Evolutionary conservation across 2,329 filamentous ascomycete genomes (phyloP).

Genomic region (Ceratocystiopsis minuta): DNA sequence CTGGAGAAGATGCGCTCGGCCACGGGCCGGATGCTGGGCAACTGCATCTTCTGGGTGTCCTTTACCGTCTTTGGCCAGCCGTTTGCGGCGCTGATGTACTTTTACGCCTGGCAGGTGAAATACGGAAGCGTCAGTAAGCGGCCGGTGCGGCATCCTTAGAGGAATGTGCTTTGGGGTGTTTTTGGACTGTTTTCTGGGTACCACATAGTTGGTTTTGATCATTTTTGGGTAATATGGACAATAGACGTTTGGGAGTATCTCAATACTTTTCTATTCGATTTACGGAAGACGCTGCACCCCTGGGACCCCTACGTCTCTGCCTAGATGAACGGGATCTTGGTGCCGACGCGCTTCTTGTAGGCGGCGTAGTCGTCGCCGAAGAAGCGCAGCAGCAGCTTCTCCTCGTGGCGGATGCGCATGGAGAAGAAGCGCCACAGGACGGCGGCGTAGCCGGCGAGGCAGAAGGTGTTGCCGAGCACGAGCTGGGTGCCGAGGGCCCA

Average conservation of each 20-base stretch:
- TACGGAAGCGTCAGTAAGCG: constrained; percentile 60
- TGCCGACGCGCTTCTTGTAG: constrained; percentile 53
- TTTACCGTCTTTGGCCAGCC: constrained; percentile 95
- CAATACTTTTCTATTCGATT: too few species aligned
- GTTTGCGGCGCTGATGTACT: constrained; percentile 80
- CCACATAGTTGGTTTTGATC: neutral
- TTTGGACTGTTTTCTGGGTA: neutral
- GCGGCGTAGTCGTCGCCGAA: constrained; percentile 67
- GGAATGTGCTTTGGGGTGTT: neutral
- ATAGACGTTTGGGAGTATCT: too few species aligned
- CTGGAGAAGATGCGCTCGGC: constrained; percentile 63
- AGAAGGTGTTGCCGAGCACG: constrained; percentile 68
- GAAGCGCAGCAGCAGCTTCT: constrained; percentile 58
- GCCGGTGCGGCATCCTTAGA: neutral
- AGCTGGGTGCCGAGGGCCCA: constrained; percentile 93
- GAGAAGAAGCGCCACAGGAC: constrained; percentile 81
- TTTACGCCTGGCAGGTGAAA: constrained; percentile 97
- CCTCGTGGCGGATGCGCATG: constrained; percentile 57
- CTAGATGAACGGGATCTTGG: constrained; percentile 65
- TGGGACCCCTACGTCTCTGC: too few species aligned
- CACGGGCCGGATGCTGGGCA: constrained; percentile 65
- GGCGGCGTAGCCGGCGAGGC: constrained; percentile 52
- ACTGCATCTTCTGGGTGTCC: constrained; percentile 89
- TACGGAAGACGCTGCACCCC: too few species aligned
- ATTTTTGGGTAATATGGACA: too few species aligned